Evolutionary conservation across 495 filamentous ascomycete genomes (phyloP).

Genomic region (Penicillium goetzii): DNA sequence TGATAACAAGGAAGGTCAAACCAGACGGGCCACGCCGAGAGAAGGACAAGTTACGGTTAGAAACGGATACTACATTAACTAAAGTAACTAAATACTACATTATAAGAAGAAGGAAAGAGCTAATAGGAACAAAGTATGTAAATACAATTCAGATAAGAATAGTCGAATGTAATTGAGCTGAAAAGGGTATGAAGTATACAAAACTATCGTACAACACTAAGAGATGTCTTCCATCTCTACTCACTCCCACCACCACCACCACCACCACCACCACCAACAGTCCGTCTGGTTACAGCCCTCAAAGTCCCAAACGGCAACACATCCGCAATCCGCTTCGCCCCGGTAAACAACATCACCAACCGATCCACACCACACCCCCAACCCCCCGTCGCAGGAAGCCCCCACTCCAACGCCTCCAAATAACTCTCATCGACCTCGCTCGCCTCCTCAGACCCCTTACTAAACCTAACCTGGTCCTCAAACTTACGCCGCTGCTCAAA

Average conservation of each 20-base stretch:
- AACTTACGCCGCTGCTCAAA: constrained; percentile 87
- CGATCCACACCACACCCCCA: constrained; percentile 95
- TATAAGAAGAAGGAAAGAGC: too few relatives aligned
- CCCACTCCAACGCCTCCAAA: constrained; percentile 79
- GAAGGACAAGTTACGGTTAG: constrained; percentile 21
- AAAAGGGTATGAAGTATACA: neutral
- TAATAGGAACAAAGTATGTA: neutral
- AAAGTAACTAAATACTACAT: too few relatives aligned
- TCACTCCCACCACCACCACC: neutral
- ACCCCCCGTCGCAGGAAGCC: constrained; percentile 88
- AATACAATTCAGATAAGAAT: neutral
- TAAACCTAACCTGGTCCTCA: constrained; percentile 56
- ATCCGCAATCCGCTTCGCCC: constrained; percentile 74
- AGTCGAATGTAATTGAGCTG: neutral
- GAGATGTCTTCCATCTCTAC: neutral
- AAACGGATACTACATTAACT: constrained; percentile 2
- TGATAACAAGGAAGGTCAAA: neutral
- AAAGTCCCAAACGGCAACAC: constrained; percentile 86
- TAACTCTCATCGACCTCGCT: constrained; percentile 78
- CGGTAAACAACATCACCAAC: constrained; percentile 84
- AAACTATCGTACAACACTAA: constrained; percentile 1
- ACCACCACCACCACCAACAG: neutral
- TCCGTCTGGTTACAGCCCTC: constrained; percentile 49
- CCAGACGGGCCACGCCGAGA: constrained; percentile 19
- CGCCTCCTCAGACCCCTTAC: constrained; percentile 41